These are phyloP conservation scores for Aegilops tauschii DNA, from an alignment of 176 grass and related monocot species.

Conservation along the genomic window DNA sequence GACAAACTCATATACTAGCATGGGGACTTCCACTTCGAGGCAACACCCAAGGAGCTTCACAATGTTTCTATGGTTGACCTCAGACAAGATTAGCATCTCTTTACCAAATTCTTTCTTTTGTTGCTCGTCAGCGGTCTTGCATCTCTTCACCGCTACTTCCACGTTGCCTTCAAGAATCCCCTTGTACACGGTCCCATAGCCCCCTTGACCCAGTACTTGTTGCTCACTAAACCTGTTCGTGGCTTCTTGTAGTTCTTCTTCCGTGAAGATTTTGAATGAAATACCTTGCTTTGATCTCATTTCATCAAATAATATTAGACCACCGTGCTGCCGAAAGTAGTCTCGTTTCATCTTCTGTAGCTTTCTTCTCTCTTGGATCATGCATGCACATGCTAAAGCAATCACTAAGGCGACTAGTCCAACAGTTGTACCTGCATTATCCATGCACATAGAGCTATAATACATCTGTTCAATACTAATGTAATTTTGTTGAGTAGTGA, in stretches of 20 bases:
- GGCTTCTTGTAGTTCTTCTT: background rate
- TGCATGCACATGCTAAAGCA: background rate
- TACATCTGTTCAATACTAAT: background rate
- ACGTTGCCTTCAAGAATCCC: background rate
- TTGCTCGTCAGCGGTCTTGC: background rate
- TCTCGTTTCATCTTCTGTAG: background rate
- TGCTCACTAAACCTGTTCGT: background rate
- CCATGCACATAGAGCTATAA: background rate
- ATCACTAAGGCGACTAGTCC: background rate
- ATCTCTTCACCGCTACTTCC: constrained; percentile 9
- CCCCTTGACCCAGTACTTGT: background rate
- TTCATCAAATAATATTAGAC: background rate
- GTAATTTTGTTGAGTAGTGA: background rate
- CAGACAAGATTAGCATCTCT: constrained; percentile 14
- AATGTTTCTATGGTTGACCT: constrained; percentile 8
- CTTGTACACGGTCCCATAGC: constrained; percentile 13
- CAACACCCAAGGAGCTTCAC: constrained; percentile 21
- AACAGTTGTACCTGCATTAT: constrained; percentile 2
- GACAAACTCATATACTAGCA: constrained; percentile 8
- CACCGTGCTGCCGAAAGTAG: background rate
- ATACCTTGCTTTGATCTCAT: background rate
- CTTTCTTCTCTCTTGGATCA: background rate
- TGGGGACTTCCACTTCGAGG: constrained; percentile 12
- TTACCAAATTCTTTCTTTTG: constrained; percentile 11
- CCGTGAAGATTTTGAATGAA: background rate